These are phyloP conservation scores for Sporothrix mexicana DNA, from an alignment of 2,329 filamentous ascomycete species.

Conservation along the genomic window DNA sequence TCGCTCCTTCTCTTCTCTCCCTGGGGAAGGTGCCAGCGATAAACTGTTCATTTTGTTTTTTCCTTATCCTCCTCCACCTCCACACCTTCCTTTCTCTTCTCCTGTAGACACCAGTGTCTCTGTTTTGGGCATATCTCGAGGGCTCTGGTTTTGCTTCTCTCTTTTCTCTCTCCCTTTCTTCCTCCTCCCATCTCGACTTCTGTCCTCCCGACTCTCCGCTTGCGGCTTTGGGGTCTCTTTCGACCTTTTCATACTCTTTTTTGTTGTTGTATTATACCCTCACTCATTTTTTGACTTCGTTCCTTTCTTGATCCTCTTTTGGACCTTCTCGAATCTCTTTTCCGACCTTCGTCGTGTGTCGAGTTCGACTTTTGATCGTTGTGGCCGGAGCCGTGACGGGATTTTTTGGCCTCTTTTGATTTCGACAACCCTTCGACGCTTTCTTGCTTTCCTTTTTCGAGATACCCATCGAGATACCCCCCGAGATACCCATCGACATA, in stretches of 20 bases:
- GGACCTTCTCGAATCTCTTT: neutral
- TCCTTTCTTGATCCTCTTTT: slow-evolving; percentile 35
- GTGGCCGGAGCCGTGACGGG: slow-evolving; percentile 24
- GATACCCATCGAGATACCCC: slow-evolving; percentile 20
- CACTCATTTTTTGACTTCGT: slow-evolving; percentile 37
- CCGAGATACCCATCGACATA: neutral
- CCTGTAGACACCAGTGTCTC: neutral
- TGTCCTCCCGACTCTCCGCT: neutral
- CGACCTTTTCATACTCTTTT: neutral
- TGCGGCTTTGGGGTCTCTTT: neutral
- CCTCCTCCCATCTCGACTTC: neutral
- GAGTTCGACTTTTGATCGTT: slow-evolving; percentile 15
- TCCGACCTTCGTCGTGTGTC: neutral
- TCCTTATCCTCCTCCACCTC: neutral
- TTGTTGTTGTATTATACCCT: slow-evolving; percentile 17
- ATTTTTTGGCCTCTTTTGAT: slow-evolving; percentile 26
- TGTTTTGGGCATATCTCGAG: slow-evolving; percentile 2
- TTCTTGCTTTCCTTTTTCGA: slow-evolving; percentile 12
- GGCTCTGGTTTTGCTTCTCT: neutral
- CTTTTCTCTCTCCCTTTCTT: neutral
- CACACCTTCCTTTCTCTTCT: neutral
- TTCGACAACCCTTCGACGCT: neutral
- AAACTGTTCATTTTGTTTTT: slow-evolving; percentile 10
- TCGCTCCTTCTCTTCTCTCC: slow-evolving; percentile 21
- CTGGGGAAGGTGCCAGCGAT: slow-evolving; percentile 18